These are phyloP conservation scores for Talaromyces funiculosus DNA, from an alignment of 2,329 filamentous ascomycete genomes.

Conservation along the genomic window DNA sequence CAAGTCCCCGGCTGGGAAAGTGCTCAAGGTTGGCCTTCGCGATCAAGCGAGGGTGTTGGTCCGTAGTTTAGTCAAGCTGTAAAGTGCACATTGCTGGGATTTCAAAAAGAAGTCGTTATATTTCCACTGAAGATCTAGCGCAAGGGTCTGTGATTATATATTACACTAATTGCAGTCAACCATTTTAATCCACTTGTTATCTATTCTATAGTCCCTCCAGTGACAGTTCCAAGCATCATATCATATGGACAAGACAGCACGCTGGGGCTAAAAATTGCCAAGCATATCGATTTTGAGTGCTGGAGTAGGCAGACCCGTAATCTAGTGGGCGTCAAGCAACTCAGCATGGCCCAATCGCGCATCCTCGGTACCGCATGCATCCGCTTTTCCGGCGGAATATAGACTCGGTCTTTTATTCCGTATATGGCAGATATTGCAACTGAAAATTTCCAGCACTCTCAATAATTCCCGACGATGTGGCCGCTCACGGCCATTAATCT, in stretches of 20 bases:
- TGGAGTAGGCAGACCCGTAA: background rate
- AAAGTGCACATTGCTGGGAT: background rate
- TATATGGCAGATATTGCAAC: background rate
- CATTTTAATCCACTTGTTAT: background rate
- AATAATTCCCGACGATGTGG: background rate
- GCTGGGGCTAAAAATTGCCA: background rate
- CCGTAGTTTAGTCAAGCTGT: background rate
- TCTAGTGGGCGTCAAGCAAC: background rate
- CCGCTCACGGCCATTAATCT: background rate
- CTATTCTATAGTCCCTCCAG: background rate
- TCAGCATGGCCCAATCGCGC: background rate
- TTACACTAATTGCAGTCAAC: background rate
- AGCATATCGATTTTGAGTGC: background rate
- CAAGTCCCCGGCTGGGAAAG: slow-evolving; percentile 54
- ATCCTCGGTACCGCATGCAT: background rate
- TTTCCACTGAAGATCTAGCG: background rate
- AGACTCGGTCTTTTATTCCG: background rate
- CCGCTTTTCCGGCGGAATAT: background rate
- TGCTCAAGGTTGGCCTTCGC: slow-evolving; percentile 35
- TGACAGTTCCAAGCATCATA: background rate
- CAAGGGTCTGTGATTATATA: background rate
- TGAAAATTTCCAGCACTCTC: background rate
- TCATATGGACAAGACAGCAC: background rate
- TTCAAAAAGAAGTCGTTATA: background rate
- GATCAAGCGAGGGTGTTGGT: background rate